Percentiles rank a stretch among this genome's conserved stretches.
phyloP scores from a whole-genome alignment of 345 rosid species.

The Erysimum cheiranthoides region DNA sequence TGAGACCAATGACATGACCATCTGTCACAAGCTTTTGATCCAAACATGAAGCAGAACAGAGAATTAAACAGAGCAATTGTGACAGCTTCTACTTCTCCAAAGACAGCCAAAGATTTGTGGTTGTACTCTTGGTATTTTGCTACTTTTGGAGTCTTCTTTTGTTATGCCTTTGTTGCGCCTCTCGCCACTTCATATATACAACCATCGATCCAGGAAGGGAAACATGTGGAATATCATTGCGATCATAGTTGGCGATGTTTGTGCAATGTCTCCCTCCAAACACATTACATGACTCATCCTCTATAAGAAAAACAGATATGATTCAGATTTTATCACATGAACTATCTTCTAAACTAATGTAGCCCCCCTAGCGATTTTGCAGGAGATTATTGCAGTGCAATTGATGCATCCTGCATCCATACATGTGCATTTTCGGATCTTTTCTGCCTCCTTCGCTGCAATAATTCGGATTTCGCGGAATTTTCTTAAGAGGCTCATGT shows the following conservation, averaged over 20 bases:
- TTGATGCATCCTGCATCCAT: neutral
- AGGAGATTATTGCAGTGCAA: neutral
- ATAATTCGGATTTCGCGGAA: neutral
- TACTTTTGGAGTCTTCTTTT: neutral
- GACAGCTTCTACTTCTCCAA: conserved; percentile 39
- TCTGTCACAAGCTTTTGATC: neutral
- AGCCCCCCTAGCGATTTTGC: neutral
- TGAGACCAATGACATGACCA: neutral
- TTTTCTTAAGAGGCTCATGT: neutral
- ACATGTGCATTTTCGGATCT: neutral
- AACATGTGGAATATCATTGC: neutral
- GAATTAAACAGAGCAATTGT: conserved; percentile 34
- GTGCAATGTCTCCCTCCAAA: neutral
- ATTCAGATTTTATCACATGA: conserved; percentile 3
- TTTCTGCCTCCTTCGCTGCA: neutral
- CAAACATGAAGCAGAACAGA: conserved; percentile 33
- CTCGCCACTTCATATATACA: neutral
- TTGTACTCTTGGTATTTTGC: neutral
- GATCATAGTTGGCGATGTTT: neutral
- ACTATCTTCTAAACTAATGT: neutral
- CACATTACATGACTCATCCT: neutral
- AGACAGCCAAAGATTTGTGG: neutral
- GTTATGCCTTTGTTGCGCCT: neutral
- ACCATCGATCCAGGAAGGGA: neutral
- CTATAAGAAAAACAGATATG: neutral